Percentiles rank a stretch among this genome's conserved stretches.
Evolutionary conservation across 768 basidiomycete genomes (phyloP).

Genomic region (Exsudoporus frostii): DNA sequence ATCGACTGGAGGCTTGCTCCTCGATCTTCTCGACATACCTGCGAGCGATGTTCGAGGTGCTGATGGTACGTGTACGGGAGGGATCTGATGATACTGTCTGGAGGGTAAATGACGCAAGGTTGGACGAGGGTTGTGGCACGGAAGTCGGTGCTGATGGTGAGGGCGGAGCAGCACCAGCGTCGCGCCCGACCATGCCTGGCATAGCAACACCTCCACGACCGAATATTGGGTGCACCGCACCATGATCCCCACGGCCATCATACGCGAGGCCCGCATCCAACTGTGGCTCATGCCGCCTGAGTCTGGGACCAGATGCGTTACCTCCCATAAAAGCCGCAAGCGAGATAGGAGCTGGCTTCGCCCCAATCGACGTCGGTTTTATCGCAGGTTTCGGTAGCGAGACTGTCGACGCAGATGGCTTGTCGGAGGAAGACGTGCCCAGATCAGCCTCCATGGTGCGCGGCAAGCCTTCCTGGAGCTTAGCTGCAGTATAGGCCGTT

Average conservation of each 20-base stretch:
- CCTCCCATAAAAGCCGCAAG: slow-evolving; percentile 83
- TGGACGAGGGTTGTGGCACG: slow-evolving; percentile 1
- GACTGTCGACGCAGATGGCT: neutral
- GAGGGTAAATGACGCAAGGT: neutral
- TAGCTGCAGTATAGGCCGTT: slow-evolving; percentile 15
- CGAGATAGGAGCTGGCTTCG: slow-evolving; percentile 53
- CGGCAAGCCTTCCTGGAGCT: slow-evolving; percentile 17
- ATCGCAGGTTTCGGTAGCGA: slow-evolving; percentile 13
- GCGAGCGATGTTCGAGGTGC: slow-evolving; percentile 35
- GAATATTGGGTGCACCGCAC: slow-evolving; percentile 69
- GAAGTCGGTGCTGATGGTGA: slow-evolving; percentile 4
- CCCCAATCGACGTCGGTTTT: slow-evolving; percentile 8
- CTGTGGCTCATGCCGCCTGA: slow-evolving; percentile 73
- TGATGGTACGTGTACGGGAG: slow-evolving; percentile 31
- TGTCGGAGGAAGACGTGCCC: slow-evolving; percentile 4
- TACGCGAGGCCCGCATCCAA: slow-evolving; percentile 64
- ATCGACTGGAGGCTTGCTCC: slow-evolving; percentile 33
- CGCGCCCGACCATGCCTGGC: slow-evolving; percentile 56
- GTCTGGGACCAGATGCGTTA: slow-evolving; percentile 66
- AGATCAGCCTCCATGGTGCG: slow-evolving; percentile 12
- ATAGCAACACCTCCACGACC: slow-evolving; percentile 73
- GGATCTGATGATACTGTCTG: slow-evolving; percentile 15
- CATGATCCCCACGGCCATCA: slow-evolving; percentile 52
- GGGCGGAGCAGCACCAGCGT: slow-evolving; percentile 1
- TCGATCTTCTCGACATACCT: slow-evolving; percentile 39